Percentiles rank a stretch among this genome's conserved stretches.
Evolutionary conservation across 176 grass and related monocot species (phyloP).

Genomic region (Rhynchospora pubera): DNA sequence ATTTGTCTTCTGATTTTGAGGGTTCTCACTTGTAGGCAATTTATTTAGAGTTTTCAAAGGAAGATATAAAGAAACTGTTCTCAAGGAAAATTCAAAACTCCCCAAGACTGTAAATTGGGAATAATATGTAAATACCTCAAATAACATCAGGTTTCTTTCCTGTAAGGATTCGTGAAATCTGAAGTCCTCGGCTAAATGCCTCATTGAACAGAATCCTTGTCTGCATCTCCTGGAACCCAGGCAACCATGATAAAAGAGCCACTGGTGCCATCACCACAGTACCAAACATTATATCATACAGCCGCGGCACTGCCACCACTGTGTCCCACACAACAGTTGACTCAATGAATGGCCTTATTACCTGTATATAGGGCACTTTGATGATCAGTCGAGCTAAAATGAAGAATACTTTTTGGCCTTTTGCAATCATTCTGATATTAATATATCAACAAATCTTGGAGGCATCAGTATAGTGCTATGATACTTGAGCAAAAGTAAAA

Average conservation of each 20-base stretch:
- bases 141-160: conserved; percentile 63
- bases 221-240: conserved; percentile 98
- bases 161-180: conserved; percentile 86
- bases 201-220: conserved; percentile 96
- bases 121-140: conserved; percentile 60
- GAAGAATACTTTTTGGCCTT: background rate
- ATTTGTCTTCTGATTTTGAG: background rate
- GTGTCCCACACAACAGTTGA: conserved; percentile 68
- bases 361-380: conserved; percentile 15
- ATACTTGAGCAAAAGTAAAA: background rate
- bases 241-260: conserved; percentile 81
- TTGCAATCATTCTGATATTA: background rate
- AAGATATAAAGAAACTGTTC: background rate
- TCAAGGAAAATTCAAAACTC: background rate
- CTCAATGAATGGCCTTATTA: conserved; percentile 83
- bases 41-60: background rate
- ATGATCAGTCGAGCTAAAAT: background rate
- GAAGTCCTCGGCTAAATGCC: conserved; percentile 93
- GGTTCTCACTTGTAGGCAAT: background rate
- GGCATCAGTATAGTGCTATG: background rate
- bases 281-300: conserved; percentile 92
- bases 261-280: conserved; percentile 83
- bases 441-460: background rate
- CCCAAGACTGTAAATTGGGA: background rate
- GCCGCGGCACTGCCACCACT: conserved; percentile 59